These are phyloP conservation scores for Kluyveromyces nonfermentans DNA, from an alignment of 805 yeast genomes.

Conservation along the genomic window DNA sequence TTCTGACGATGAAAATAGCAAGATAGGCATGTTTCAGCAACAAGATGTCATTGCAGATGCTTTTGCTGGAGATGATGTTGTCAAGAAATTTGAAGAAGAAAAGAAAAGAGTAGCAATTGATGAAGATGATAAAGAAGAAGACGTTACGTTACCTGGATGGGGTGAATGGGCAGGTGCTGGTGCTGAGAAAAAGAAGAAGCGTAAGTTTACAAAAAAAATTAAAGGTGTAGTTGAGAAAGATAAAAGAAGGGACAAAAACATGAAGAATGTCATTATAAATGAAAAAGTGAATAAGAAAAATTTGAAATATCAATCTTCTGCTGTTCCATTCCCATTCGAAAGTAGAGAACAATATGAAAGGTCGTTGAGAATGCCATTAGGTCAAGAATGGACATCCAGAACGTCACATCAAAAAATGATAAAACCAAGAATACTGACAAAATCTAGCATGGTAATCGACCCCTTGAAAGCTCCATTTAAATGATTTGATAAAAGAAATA, in stretches of 20 bases:
- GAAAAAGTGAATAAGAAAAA: conserved; percentile 80
- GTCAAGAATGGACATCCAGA: conserved; percentile 92
- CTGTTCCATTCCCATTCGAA: conserved; percentile 95
- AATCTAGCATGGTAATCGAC: conserved; percentile 83
- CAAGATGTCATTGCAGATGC: conserved; percentile 80
- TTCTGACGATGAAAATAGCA: conserved; percentile 37
- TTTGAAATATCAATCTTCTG: conserved; percentile 72
- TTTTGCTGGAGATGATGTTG: conserved; percentile 95
- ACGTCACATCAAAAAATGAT: conserved; percentile 79
- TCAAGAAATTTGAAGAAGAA: conserved; percentile 64
- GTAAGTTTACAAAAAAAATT: conserved; percentile 58
- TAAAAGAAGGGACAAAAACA: conserved; percentile 67
- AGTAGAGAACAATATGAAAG: conserved; percentile 91
- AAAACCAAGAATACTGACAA: conserved; percentile 79
- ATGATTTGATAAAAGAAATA: conserved; percentile 16
- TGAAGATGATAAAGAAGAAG: conserved; percentile 83
- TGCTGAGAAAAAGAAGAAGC: conserved; percentile 37
- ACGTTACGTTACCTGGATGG: conserved; percentile 91
- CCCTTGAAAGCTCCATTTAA: conserved; percentile 85
- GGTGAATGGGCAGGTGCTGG: conserved; percentile 90
- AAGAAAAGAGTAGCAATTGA: conserved; percentile 56
- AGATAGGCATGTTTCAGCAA: conserved; percentile 57
- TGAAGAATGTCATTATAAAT: conserved; percentile 79
- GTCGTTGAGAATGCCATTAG: conserved; percentile 89
- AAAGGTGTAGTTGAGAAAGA: conserved; percentile 67